These are phyloP conservation scores for Cercospora brassicicola DNA, from an alignment of 2,329 filamentous ascomycete genomes.

Conservation along the genomic window DNA sequence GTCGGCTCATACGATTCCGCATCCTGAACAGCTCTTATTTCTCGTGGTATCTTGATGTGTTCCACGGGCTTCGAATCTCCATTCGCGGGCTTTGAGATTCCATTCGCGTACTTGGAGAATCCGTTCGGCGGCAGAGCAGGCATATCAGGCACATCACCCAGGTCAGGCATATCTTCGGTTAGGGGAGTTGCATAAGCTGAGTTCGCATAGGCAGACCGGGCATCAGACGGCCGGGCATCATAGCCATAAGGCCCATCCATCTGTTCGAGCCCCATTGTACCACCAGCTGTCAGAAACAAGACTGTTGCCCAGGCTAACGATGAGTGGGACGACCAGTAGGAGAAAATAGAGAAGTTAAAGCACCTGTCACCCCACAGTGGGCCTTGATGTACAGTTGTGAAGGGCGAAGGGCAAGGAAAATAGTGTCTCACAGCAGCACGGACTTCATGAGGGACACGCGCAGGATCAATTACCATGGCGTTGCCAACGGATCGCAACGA, in stretches of 20 bases:
- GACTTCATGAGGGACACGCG: neutral
- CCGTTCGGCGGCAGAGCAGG: neutral
- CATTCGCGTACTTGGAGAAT: neutral
- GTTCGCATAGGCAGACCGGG: conserved; percentile 2
- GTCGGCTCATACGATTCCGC: conserved; percentile 21
- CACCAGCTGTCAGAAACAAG: neutral
- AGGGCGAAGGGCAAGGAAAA: neutral
- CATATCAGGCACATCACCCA: neutral
- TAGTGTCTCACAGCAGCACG: conserved; percentile 1
- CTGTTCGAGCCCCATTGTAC: conserved; percentile 10
- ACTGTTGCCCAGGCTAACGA: neutral
- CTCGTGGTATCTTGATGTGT: conserved; percentile 28
- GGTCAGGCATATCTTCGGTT: neutral
- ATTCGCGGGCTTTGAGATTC: neutral
- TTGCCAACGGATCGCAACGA: conserved; percentile 4
- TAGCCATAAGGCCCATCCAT: conserved; percentile 8
- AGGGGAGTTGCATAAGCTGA: conserved; percentile 9
- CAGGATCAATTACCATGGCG: conserved; percentile 1
- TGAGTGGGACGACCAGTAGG: neutral
- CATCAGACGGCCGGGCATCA: neutral
- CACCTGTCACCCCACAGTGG: neutral
- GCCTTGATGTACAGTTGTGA: neutral
- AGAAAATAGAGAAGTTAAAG: neutral
- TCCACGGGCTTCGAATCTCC: neutral
- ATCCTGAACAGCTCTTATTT: conserved; percentile 37